Evolutionary conservation across 768 basidiomycete species (phyloP), one percentile per base, ranked within the genome.

Genomic region (Cystobasidium ongulense): DNA sequence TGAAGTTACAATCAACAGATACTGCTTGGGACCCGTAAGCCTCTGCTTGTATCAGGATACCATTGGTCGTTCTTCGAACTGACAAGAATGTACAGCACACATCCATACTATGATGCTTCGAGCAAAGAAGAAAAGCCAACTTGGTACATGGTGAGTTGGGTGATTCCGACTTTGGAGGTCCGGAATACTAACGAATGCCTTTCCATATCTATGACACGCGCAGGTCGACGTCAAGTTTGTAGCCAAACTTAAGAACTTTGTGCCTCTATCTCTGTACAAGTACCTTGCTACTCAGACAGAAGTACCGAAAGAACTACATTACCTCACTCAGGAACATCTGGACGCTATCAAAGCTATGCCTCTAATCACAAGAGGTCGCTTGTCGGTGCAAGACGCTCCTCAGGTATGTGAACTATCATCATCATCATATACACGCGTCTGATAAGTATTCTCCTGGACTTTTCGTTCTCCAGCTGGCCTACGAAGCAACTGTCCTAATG

Each of bases 131-230:
- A 84, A 7, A 84, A 87, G 13, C 93, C 93, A 0, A 90, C 85
- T 80, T 97, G 93, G 93, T 93, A 85, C 82, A 97, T 97, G 94
- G 90, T 93, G 31, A 46, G 88, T 91, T 62, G 18, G n/a, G 8
- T 63, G 31, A 21, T 11, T 17, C 38, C 15, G 8, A 59, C 27
- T 65, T 39, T 33, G 13, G 46, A 21, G 46, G 3, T 50, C 46
- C 46, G 46, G 17, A 29, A 13, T 4, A 38, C 43, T 35, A 5
- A 25, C 21, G 64, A 5, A 52, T 72, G 29, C 2, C 70, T 27
- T 11, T 52, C 41, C 78, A 80, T 79, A 80, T 23, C 8, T 13
- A 8, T 74, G 4, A 72, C 39, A 27, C 21, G 17, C 8, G 15
- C 46, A 75, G 74, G 74, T 75, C 23, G 77, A 80, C 68, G 79